Evolutionary conservation across 176 grass and related monocot genomes (phyloP).

Genomic region (Saccharum spontaneum): DNA sequence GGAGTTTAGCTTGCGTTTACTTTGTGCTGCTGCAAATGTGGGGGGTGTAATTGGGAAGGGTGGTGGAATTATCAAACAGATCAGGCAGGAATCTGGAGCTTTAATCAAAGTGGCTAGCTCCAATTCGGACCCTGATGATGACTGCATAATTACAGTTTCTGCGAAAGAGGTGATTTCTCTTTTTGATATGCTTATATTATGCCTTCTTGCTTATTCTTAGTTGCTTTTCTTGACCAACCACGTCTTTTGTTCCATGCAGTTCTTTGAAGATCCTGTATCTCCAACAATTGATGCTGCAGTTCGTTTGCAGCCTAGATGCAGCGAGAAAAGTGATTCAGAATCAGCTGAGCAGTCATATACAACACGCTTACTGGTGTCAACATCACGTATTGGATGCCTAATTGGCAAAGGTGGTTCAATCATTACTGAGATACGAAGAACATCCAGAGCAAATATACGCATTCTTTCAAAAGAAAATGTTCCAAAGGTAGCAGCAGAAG

Average conservation of each 20-base stretch:
- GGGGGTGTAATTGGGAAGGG: slow-evolving; percentile 95
- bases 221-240: slow-evolving; percentile 19
- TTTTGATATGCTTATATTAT: slow-evolving; percentile 3
- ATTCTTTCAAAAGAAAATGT: slow-evolving; percentile 98
- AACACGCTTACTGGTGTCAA: slow-evolving; percentile 86
- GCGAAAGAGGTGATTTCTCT: slow-evolving; percentile 71
- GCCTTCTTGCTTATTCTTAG: background rate
- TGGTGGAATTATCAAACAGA: slow-evolving; percentile 94
- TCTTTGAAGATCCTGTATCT: slow-evolving; percentile 92
- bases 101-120: slow-evolving; percentile 83
- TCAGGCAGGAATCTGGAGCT: slow-evolving; percentile 96
- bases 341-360: slow-evolving; percentile 67
- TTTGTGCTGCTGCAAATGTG: slow-evolving; percentile 69
- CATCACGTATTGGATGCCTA: slow-evolving; percentile 89
- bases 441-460: slow-evolving; percentile 80
- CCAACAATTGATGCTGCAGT: slow-evolving; percentile 87
- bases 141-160: slow-evolving; percentile 93
- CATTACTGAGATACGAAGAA: slow-evolving; percentile 87
- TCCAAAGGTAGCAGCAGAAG: slow-evolving; percentile 89
- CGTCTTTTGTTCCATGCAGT: slow-evolving; percentile 52
- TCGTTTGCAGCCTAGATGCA: slow-evolving; percentile 84
- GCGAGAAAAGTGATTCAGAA: slow-evolving; percentile 81
- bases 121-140: slow-evolving; percentile 59
- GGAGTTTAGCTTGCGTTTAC: slow-evolving; percentile 83
- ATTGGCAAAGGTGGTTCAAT: slow-evolving; percentile 98